phyloP scores from a whole-genome alignment of 2,329 filamentous ascomycete genomes.

The Calonectria fujianensis region DNA sequence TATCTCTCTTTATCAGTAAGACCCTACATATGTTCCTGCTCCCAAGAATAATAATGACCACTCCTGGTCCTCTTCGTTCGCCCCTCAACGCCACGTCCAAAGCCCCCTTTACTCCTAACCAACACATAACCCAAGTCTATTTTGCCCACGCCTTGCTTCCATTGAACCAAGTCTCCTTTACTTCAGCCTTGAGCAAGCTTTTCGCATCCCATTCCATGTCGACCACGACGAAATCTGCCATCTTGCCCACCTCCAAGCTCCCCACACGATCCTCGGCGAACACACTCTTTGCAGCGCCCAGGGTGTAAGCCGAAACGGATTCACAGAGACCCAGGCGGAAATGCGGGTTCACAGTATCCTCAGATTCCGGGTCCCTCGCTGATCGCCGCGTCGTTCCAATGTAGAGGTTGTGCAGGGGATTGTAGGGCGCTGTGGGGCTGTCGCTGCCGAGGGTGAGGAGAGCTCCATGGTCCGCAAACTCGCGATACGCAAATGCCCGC shows the following conservation, averaged over 20 bases:
- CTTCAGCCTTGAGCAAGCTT: conserved; percentile 32
- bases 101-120: not conserved
- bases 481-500: conserved; percentile 76
- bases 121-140: not conserved
- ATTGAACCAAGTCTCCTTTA: conserved; percentile 33
- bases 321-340: conserved; percentile 70
- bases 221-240: conserved; percentile 68
- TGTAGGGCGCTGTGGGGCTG: conserved; percentile 72
- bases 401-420: conserved; percentile 71
- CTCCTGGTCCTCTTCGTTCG: not conserved
- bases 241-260: conserved; percentile 67
- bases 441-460: conserved; percentile 72
- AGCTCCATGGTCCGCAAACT: conserved; percentile 72
- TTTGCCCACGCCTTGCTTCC: conserved; percentile 22
- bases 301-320: conserved; percentile 69
- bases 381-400: conserved; percentile 72
- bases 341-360: conserved; percentile 67
- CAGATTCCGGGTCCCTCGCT: conserved; percentile 64
- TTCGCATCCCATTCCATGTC: conserved; percentile 37
- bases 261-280: conserved; percentile 71
- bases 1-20: no score
- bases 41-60: not conserved
- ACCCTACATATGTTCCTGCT: no score
- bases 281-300: conserved; percentile 71
- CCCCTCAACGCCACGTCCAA: not conserved